These are phyloP conservation scores for Blastobotrys arbuscula DNA, from an alignment of 1,139 yeast species.

Conservation along the genomic window DNA sequence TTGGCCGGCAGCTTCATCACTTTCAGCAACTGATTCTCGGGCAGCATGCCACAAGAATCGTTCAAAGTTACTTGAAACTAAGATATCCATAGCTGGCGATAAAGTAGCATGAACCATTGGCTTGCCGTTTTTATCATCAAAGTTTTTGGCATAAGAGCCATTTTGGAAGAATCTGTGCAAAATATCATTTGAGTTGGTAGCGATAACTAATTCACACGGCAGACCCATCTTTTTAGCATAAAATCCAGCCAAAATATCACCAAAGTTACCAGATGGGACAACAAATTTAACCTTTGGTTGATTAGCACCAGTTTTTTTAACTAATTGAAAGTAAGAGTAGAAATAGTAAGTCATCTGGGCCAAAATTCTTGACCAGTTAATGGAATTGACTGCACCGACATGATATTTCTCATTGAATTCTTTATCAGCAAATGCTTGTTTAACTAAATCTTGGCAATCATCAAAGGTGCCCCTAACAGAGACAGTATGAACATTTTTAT, in stretches of 20 bases:
- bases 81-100: constrained; percentile 98
- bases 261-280: constrained; percentile 97
- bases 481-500: constrained; percentile 86
- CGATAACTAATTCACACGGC: constrained; percentile 81
- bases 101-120: constrained; percentile 78
- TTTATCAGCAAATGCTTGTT: constrained; percentile 82
- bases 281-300: constrained; percentile 57
- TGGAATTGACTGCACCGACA: constrained; percentile 96
- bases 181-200: constrained; percentile 93
- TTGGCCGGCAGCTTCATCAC: constrained; percentile 69
- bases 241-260: constrained; percentile 95
- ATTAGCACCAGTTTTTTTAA: constrained; percentile 37
- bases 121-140: constrained; percentile 36
- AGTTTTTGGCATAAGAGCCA: constrained; percentile 63
- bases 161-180: constrained; percentile 84
- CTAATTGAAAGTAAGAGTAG: constrained; percentile 77
- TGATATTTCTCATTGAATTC: constrained; percentile 84
- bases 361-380: constrained; percentile 97
- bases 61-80: constrained; percentile 92
- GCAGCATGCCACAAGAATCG: constrained; percentile 93
- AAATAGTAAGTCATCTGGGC: constrained; percentile 97
- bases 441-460: constrained; percentile 96
- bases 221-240: constrained; percentile 94
- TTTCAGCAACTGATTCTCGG: constrained; percentile 54
- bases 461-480: constrained; percentile 96